Evolutionary conservation across 1,284 basidiomycete species (phyloP), one percentile per base, ranked within the genome.

Genomic region (Coniferiporia weirii): DNA sequence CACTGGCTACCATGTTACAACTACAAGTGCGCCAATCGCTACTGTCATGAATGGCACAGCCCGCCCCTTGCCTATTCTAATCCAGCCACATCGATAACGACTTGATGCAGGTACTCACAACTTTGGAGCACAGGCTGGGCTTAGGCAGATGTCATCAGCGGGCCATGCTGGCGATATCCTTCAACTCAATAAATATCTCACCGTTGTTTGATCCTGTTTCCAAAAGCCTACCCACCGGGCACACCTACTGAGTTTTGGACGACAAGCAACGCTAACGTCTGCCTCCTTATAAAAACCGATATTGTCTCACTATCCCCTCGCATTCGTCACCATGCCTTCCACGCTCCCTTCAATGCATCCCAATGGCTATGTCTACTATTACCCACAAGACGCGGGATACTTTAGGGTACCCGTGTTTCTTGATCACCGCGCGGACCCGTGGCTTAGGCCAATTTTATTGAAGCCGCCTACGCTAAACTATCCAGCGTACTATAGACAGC

Each of bases 241-340:
- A 43, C 20, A 51, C 60, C 6, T 50, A 15, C n/a, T 59, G 58
- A 36, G 20, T 19, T 20, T 22, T 46, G 43, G 56, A 58, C 19
- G 56, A 61, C 20, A 50, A n/a, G 44, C 15, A 58, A 53, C 20
- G 27, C 5, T 5, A 5, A 27, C 27, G 27, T 27, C 52, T 54
- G 43, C 38, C 55, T 15, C 56, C 60, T 10, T 27, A 27, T 27
- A 27, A 27, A 27, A 27, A 27, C 27, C 27, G 5, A 27, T 5
- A 27, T 27, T 5, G 52, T 59, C 38, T 20, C 54, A 17, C 56
- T 56, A 15, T 32, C 52, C 4, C 51, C 52, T 4, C 56, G 44
- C 17, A 32, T n/a, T n/a, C n/a, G n/a, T n/a, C n/a, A n/a, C n/a
- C n/a, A n/a, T n/a, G 9, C 51, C 56, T 5, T 53, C 56, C 15